phyloP scores from a whole-genome alignment of 148 eudicot genomes.

The Rhododendron kiyosumense region DNA sequence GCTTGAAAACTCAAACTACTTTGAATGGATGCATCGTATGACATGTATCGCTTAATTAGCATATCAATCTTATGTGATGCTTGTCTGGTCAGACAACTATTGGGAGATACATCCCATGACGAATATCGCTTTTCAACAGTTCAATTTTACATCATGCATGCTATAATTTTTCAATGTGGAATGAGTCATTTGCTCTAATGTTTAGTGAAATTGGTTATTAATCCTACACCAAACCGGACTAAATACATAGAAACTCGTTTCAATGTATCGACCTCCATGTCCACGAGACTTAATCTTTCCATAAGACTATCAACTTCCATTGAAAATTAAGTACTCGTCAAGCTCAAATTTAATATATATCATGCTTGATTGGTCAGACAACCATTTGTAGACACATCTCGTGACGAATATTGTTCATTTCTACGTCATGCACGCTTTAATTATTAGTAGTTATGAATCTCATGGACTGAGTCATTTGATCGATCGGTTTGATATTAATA shows the following conservation, averaged over 20 bases:
- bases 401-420: background rate
- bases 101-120: background rate
- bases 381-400: background rate
- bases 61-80: too few species aligned
- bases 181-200: too few species aligned
- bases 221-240: background rate
- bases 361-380: background rate
- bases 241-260: background rate
- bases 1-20: background rate
- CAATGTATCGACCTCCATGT: too few species aligned
- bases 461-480: background rate
- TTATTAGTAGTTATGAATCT: background rate
- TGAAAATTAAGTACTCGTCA: too few species aligned
- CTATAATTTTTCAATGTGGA: too few species aligned
- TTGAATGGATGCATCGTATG: too few species aligned
- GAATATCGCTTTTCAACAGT: background rate
- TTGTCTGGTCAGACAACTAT: background rate
- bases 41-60: too few species aligned
- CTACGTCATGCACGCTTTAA: background rate
- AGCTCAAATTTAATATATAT: background rate
- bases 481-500: background rate
- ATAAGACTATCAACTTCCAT: too few species aligned
- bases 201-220: too few species aligned
- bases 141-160: too few species aligned
- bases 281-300: too few species aligned